Evolutionary conservation across 352 stramenopile genomes (phyloP), one percentile per base, ranked within the genome.

Genomic region (Achlya hypogyna): DNA sequence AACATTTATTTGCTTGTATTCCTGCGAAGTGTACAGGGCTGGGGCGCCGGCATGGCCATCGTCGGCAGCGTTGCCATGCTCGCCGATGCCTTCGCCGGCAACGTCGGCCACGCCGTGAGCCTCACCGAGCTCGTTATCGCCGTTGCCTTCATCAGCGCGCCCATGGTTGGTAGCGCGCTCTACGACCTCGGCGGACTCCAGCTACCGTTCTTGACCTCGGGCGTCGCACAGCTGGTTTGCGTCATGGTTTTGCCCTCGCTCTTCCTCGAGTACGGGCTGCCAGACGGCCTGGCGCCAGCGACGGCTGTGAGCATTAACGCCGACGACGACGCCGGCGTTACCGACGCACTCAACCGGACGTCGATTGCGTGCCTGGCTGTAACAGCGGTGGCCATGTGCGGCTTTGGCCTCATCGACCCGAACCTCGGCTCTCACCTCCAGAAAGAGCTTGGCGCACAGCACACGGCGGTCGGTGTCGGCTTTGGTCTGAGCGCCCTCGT

Each of bases 261-360:
- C 51, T 90, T 90, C 65, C 84, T 90, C 64, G 81, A 90, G 62
- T 90, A 90, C 68, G 77, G 75, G 40, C 77, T 90, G 2, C 74
- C 79, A 3, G 81, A 90, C 65, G 81, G 81, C 0, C 72, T 87
- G 8, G 82, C 84, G 62, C 49, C 69, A 20, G 54, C 63, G 14
- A 38, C 74, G 22, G 71, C 67, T 42, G 72, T 40, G 10, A 45
- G 56, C 9, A 62, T 72, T 9, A 73, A 79, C 2, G 77, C 80
- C 65, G 70, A 68, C 16, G 22, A 40, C 35, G 62, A 76, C 20
- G 73, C 83, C 23, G 22, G n/a, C 34, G 85, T 81, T 58, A 71
- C 69, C 12, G 75, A 84, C 25, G 78, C 85, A 28, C 73, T 90
- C 42, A 86, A 79, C 14, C 77, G 77, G 14, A 86, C 77, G 4